These are phyloP conservation scores for Leavenworthia alabamica DNA, from an alignment of 345 rosid species.

Conservation along the genomic window DNA sequence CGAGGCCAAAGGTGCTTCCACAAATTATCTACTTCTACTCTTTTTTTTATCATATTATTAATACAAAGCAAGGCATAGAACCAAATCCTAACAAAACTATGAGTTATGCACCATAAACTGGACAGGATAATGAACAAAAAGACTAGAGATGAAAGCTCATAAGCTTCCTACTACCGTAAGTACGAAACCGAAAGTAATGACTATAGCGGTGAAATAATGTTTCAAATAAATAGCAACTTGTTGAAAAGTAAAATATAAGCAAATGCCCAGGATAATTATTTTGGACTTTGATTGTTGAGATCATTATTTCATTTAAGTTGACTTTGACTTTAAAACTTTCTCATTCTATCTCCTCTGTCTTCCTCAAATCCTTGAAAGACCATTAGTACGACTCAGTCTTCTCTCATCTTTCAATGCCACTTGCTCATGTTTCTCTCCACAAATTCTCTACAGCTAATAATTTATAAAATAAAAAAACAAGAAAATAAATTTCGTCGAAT, in stretches of 20 bases:
- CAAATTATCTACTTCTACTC: too few relatives aligned
- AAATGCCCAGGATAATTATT: background rate
- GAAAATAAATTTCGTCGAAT: constrained; percentile 16
- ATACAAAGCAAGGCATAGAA: too few relatives aligned
- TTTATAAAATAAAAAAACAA: background rate
- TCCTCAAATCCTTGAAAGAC: constrained; percentile 7
- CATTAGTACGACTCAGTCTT: constrained; percentile 8
- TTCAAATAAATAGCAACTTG: background rate
- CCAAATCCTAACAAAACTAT: too few relatives aligned
- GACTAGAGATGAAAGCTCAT: too few relatives aligned
- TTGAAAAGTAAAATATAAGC: constrained; percentile 15
- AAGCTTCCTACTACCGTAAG: too few relatives aligned
- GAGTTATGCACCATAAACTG: too few relatives aligned
- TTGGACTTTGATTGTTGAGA: background rate
- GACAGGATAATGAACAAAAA: too few relatives aligned
- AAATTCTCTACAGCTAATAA: background rate
- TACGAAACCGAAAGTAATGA: too few relatives aligned
- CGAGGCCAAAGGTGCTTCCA: too few relatives aligned
- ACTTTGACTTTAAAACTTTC: constrained; percentile 17
- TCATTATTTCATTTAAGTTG: constrained; percentile 2
- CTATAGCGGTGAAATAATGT: too few relatives aligned
- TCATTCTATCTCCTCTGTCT: background rate
- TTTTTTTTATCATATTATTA: too few relatives aligned
- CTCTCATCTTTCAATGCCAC: background rate
- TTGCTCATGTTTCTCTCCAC: constrained; percentile 4